Evolutionary conservation across 2,329 filamentous ascomycete species (phyloP).

Genomic region (Verticillium tricorpus): DNA sequence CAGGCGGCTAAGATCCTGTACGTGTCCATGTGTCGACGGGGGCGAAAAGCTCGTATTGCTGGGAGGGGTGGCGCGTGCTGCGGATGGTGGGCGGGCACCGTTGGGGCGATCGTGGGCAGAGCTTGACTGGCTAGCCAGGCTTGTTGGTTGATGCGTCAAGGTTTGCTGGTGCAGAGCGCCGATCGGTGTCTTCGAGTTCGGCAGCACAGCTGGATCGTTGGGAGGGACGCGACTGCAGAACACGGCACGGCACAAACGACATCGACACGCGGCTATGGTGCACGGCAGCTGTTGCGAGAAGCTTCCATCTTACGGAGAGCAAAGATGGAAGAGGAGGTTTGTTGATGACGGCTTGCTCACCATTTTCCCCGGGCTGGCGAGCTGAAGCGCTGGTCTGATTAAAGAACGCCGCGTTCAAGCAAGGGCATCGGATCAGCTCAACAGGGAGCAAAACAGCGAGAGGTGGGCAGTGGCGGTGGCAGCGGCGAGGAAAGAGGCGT

Average conservation of each 20-base stretch:
- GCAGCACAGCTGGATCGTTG: not conserved
- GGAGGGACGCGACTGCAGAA: not conserved
- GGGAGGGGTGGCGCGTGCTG: not conserved
- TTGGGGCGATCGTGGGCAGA: not conserved
- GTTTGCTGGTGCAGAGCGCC: not conserved
- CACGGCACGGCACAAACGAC: not conserved
- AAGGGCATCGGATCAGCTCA: not conserved
- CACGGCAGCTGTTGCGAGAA: not conserved
- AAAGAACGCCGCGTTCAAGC: not conserved
- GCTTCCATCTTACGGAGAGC: not conserved
- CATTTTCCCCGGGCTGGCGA: no score
- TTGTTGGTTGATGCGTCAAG: not conserved
- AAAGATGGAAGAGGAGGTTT: not conserved
- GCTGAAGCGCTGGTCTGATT: not conserved
- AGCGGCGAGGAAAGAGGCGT: not conserved
- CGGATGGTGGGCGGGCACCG: not conserved
- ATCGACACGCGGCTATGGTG: not conserved
- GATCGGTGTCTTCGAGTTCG: not conserved
- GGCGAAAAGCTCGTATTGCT: not conserved
- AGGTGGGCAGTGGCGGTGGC: not conserved
- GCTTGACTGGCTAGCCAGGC: not conserved
- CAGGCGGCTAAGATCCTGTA: not conserved
- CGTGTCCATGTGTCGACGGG: not conserved
- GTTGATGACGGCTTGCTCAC: not conserved
- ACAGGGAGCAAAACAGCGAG: not conserved